Evolutionary conservation across 148 eudicot genomes (phyloP).

Genomic region (Camellia japonica): DNA sequence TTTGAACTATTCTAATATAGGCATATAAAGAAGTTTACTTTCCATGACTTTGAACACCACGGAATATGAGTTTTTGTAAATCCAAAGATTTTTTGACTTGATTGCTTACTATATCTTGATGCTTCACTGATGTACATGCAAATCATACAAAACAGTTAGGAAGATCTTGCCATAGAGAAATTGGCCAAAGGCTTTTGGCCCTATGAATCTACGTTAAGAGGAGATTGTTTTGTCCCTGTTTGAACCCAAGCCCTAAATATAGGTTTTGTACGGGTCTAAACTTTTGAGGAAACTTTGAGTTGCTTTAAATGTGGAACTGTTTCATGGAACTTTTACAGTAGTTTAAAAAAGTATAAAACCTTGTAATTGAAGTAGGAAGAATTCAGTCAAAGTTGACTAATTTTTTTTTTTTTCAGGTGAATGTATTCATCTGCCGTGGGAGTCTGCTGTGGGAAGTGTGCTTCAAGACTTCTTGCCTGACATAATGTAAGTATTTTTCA

Average conservation of each 20-base stretch:
- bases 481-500: conserved; percentile 54
- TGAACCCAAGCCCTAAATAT: background rate
- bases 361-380: background rate
- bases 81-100: background rate
- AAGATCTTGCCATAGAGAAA: background rate
- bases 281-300: background rate
- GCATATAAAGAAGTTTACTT: background rate
- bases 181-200: background rate
- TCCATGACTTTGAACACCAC: background rate
- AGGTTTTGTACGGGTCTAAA: background rate
- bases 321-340: background rate
- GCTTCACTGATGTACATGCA: background rate
- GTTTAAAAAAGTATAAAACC: background rate
- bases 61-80: background rate
- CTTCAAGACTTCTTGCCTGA: conserved; percentile 62
- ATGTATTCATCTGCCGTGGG: conserved; percentile 80
- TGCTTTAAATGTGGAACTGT: background rate
- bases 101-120: background rate
- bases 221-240: background rate
- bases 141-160: background rate
- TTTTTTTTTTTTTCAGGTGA: conserved; percentile 37
- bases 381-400: background rate
- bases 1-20: background rate
- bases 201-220: background rate
- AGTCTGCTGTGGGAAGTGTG: conserved; percentile 59